phyloP scores from a whole-genome alignment of 768 basidiomycete species.

The Hemileccinum rubropunctum region DNA sequence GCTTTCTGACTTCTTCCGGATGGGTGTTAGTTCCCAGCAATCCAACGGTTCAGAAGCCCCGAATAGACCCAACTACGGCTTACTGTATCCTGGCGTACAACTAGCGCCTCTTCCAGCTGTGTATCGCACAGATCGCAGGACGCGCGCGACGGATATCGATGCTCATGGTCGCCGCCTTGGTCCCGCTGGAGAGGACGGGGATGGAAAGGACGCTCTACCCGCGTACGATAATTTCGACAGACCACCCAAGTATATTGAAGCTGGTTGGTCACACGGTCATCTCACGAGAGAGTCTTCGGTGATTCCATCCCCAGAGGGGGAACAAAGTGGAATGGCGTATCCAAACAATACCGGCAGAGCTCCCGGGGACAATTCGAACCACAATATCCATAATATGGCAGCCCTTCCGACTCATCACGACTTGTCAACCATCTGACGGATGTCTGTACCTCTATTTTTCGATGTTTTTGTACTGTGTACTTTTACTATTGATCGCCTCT shows the following conservation, averaged over 20 bases:
- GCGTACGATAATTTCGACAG: conserved; percentile 45
- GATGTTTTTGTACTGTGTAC: not conserved
- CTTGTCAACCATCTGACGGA: conserved; percentile 7
- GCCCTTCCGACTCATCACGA: not conserved
- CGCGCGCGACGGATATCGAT: conserved; percentile 39
- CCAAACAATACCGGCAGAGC: not conserved
- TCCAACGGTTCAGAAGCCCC: conserved; percentile 4
- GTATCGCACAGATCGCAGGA: conserved; percentile 20
- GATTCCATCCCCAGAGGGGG: not conserved
- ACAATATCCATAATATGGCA: conserved; percentile 1
- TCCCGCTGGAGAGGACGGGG: conserved; percentile 30
- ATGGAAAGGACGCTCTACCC: conserved; percentile 46
- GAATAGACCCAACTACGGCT: not conserved
- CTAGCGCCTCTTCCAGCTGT: conserved; percentile 22
- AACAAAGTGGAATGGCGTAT: not conserved
- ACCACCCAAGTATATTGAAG: conserved; percentile 45
- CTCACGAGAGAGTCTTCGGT: not conserved
- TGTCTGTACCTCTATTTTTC: not conserved
- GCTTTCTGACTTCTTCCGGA: conserved; percentile 20
- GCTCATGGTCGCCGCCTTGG: conserved; percentile 37
- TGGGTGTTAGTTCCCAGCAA: not conserved
- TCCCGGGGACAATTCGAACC: not conserved
- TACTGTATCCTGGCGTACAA: conserved; percentile 14
- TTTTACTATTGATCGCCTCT: not conserved
- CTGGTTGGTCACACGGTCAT: conserved; percentile 4